These are phyloP conservation scores for Mycena vulgaris DNA, from an alignment of 768 basidiomycete genomes.

Conservation along the genomic window DNA sequence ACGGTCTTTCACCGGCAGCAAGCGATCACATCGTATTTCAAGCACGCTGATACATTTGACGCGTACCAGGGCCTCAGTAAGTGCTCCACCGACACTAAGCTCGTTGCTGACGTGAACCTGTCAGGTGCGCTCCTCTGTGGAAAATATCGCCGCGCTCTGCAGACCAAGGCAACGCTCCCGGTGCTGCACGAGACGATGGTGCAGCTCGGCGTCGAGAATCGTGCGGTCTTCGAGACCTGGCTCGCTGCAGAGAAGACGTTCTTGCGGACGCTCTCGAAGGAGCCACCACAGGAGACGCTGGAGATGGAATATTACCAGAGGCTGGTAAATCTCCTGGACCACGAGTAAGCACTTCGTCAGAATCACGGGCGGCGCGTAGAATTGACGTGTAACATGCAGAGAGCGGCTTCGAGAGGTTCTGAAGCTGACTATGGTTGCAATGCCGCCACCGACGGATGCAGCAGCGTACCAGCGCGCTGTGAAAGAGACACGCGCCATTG, in stretches of 20 bases:
- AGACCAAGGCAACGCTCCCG: conserved; percentile 4
- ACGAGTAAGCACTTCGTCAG: conserved; percentile 3
- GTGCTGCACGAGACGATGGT: not conserved
- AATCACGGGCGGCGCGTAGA: not conserved
- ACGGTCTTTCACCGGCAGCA: conserved; percentile 32
- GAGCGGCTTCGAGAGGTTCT: not conserved
- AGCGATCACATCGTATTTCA: conserved; percentile 7
- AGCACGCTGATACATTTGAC: not conserved
- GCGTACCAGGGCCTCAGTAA: conserved; percentile 21
- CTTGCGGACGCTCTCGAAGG: conserved; percentile 32
- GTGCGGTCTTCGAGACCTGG: not conserved
- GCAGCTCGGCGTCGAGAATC: not conserved
- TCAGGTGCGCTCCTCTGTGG: not conserved
- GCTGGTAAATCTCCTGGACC: conserved; percentile 22
- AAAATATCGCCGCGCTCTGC: conserved; percentile 20
- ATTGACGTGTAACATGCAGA: not conserved
- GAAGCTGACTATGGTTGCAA: too few relatives aligned
- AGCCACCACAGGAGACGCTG: conserved; percentile 36
- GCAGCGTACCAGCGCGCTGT: not conserved
- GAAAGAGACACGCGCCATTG: not conserved
- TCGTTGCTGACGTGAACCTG: not conserved
- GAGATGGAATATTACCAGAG: conserved; percentile 37
- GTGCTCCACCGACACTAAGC: not conserved
- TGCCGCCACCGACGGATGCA: not conserved
- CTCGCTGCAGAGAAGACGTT: conserved; percentile 30